Evolutionary conservation across 345 rosid genomes (phyloP), one percentile per base, ranked within the genome.

Genomic region (Salix exigua): DNA sequence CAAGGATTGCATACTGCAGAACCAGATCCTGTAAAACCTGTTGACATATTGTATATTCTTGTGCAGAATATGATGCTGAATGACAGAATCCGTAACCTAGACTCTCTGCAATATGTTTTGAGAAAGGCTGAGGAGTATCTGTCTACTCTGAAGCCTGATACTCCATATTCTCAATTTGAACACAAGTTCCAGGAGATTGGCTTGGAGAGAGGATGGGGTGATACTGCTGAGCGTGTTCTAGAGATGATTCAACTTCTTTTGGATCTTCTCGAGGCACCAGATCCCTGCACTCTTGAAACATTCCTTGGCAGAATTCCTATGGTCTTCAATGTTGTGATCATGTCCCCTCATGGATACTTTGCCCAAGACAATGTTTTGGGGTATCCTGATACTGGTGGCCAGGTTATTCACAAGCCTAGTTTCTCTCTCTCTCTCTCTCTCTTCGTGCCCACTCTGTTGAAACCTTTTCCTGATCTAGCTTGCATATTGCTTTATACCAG

Each of bases 231-330:
- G 77, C 91, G 94, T 62, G 98, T 88, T 40, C 86, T 89, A 5
- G 95, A 89, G 81, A 94, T 94, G 98, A 90, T 94, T 75, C 89
- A 83, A 80, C 98, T 94, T 79, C 90, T 92, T 38, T 72, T 94
- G 83, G 98, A 94, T 86, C 97, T 94, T 82, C 97, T 94, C 0
- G 97, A 94, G 87, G 98, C 98, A 40, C 98, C 98, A 19, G 98
- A 94, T 66, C 97, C 97, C 23, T 92, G 92, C 85, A 92, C 98
- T 65, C 97, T 94, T 1, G 98, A 94, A 85, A 88, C 77, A 14
- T 94, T 94, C 86, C 94, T 94, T 6, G 92, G 91, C 13, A 87
- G 94, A 81, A 81, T 94, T 28, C 97, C 97, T 1, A 92, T 94
- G 98, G 98, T 92, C 62, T 92, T 94, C 83, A 92, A 92, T 50